Conservation (phyloP, 768 basidiomycete species). For the Daedaleopsis sinensis region DNA sequence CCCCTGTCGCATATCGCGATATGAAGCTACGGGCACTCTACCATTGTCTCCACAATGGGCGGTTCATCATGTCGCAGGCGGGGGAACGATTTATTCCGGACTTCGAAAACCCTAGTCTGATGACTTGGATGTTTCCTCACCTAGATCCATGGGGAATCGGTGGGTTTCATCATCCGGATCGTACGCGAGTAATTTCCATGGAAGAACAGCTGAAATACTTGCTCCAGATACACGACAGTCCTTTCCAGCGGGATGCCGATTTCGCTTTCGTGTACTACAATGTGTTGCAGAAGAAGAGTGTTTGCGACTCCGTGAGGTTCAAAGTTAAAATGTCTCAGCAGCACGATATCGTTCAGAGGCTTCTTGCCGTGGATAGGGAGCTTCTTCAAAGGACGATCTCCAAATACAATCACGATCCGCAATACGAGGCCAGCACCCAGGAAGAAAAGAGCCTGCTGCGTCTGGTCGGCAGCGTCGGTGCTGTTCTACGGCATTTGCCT, state of each 20-base stretch:
- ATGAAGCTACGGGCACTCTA: background rate
- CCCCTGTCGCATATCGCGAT: background rate
- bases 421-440: background rate
- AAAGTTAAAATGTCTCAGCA: background rate
- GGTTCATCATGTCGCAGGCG: background rate
- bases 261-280: conserved; percentile 25
- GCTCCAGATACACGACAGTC: background rate
- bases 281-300: conserved; percentile 19
- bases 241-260: conserved; percentile 7
- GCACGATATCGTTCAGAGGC: background rate
- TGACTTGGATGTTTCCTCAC: conserved; percentile 19
- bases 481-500: background rate
- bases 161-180: conserved; percentile 5
- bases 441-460: background rate
- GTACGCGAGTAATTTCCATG: background rate
- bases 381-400: background rate
- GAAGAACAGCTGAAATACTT: conserved; percentile 4
- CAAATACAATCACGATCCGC: background rate
- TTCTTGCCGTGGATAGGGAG: background rate
- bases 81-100: conserved; percentile 8
- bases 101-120: conserved; percentile 7
- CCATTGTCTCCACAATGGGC: background rate
- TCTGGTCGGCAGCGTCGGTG: background rate
- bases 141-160: conserved; percentile 22
- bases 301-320: conserved; percentile 3